Evolutionary conservation across 305 asterid species (phyloP).

Genomic region (Solanum hybrid): DNA sequence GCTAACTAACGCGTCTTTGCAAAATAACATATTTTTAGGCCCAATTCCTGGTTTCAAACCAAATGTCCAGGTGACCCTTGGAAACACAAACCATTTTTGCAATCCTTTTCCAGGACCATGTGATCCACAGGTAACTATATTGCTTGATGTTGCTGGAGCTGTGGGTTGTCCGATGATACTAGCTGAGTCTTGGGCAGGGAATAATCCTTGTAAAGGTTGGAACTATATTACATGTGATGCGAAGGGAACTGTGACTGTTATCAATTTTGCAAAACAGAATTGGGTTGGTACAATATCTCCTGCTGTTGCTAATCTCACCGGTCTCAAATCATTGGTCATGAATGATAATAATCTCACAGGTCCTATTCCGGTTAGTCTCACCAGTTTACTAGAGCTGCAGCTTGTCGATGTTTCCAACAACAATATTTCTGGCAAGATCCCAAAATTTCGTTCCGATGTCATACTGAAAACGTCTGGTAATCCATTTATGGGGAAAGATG

Average conservation of each 20-base stretch:
- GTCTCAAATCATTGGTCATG: conserved; percentile 31
- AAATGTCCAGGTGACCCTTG: conserved; percentile 38
- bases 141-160: conserved; percentile 43
- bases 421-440: conserved; percentile 61
- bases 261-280: conserved; percentile 46
- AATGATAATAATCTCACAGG: conserved; percentile 57
- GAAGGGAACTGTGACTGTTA: conserved; percentile 34
- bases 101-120: conserved; percentile 54
- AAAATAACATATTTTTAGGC: conserved; percentile 68
- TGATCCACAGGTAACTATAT: conserved; percentile 47
- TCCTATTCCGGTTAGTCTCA: conserved; percentile 41
- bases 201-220: conserved; percentile 62
- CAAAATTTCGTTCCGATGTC: conserved; percentile 34
- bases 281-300: conserved; percentile 63
- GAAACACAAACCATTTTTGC: conserved; percentile 51
- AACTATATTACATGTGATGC: conserved; percentile 39
- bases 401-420: conserved; percentile 67
- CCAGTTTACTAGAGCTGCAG: conserved; percentile 34
- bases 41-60: conserved; percentile 48
- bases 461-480: conserved; percentile 36
- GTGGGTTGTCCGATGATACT: conserved; percentile 47
- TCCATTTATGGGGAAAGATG: conserved; percentile 40
- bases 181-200: conserved; percentile 69
- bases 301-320: conserved; percentile 36
- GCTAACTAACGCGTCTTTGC: conserved; percentile 38